phyloP scores from a whole-genome alignment of 805 yeast species.

The Limtongozyma cylindracea region DNA sequence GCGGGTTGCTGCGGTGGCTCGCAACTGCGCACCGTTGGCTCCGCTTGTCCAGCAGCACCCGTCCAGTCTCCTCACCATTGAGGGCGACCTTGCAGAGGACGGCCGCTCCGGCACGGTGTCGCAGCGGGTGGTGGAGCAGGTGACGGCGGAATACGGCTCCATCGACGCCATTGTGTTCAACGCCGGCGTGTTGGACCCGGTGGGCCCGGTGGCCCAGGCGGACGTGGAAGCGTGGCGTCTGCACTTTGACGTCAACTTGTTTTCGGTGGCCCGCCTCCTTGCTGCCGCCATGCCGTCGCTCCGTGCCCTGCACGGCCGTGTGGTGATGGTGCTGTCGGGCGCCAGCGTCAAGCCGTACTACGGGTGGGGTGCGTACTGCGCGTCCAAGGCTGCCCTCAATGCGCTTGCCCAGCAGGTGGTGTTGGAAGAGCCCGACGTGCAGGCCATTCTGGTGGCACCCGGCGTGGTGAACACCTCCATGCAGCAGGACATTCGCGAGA shows the following conservation, averaged over 20 bases:
- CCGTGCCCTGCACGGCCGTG: slow-evolving; percentile 25
- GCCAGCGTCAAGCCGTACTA: slow-evolving; percentile 37
- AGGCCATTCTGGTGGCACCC: slow-evolving; percentile 60
- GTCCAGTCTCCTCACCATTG: no score
- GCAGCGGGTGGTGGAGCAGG: slow-evolving; percentile 13
- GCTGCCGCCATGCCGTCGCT: slow-evolving; percentile 30
- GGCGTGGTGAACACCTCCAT: slow-evolving; percentile 85
- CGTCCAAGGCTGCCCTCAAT: slow-evolving; percentile 80
- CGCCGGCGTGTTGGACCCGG: slow-evolving; percentile 74
- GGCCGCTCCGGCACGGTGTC: slow-evolving; percentile 35
- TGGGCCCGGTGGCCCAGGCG: slow-evolving; percentile 22
- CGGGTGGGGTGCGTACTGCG: slow-evolving; percentile 86
- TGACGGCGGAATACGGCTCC: slow-evolving; percentile 20
- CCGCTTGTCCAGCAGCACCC: slow-evolving; percentile 19
- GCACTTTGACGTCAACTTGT: slow-evolving; percentile 54
- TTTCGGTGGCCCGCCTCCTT: slow-evolving; percentile 42
- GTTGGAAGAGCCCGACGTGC: slow-evolving; percentile 33
- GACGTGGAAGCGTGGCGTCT: slow-evolving; percentile 30
- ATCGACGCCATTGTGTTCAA: slow-evolving; percentile 47
- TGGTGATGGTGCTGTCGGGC: slow-evolving; percentile 75
- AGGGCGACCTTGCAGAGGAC: slow-evolving; percentile 19
- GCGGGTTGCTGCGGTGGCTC: slow-evolving; percentile 45
- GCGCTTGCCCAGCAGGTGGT: slow-evolving; percentile 46
- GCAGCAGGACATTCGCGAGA: slow-evolving; percentile 62
- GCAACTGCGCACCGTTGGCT: slow-evolving; percentile 24